A percentile compares a stretch with the other conserved stretches of the same genome.
phyloP scores from a whole-genome alignment of 768 basidiomycete species.

The Kwoniella sp. region DNA sequence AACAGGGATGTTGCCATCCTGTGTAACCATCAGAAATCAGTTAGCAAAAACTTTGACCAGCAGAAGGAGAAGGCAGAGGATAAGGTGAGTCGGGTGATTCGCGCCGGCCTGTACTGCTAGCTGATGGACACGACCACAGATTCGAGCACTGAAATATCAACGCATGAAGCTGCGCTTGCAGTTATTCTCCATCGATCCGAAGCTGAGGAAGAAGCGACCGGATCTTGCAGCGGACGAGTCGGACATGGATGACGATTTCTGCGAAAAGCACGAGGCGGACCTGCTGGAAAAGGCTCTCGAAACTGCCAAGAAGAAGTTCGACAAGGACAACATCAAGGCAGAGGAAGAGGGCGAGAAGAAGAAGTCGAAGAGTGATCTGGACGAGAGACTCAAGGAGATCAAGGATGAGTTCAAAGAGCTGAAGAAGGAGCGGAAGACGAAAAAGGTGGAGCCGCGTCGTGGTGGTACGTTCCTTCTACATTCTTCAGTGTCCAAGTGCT shows the following conservation, averaged over 20 bases:
- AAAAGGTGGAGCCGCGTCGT: constrained; percentile 52
- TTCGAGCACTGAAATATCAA: constrained; percentile 86
- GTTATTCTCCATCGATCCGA: constrained; percentile 70
- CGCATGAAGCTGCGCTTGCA: constrained; percentile 92
- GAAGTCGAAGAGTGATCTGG: constrained; percentile 60
- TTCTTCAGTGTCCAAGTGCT: not conserved
- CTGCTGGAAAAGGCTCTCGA: constrained; percentile 78
- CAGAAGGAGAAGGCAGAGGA: constrained; percentile 92
- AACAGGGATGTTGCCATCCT: constrained; percentile 95
- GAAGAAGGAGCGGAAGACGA: constrained; percentile 74
- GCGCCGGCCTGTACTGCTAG: not conserved
- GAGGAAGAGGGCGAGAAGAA: constrained; percentile 60
- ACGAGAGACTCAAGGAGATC: constrained; percentile 65
- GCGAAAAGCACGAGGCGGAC: constrained; percentile 71
- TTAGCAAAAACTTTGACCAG: constrained; percentile 84
- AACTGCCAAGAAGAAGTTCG: constrained; percentile 86
- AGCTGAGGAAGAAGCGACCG: constrained; percentile 73
- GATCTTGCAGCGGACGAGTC: constrained; percentile 75
- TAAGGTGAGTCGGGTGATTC: constrained; percentile 59
- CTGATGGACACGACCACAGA: constrained; percentile 54
- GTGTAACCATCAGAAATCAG: constrained; percentile 97
- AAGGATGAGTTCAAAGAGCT: constrained; percentile 72
- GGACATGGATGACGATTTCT: constrained; percentile 90
- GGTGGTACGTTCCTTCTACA: constrained; percentile 16
- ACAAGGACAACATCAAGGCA: constrained; percentile 70